phyloP scores from a whole-genome alignment of 2,329 filamentous ascomycete genomes.

The Fusarium cicatricum region DNA sequence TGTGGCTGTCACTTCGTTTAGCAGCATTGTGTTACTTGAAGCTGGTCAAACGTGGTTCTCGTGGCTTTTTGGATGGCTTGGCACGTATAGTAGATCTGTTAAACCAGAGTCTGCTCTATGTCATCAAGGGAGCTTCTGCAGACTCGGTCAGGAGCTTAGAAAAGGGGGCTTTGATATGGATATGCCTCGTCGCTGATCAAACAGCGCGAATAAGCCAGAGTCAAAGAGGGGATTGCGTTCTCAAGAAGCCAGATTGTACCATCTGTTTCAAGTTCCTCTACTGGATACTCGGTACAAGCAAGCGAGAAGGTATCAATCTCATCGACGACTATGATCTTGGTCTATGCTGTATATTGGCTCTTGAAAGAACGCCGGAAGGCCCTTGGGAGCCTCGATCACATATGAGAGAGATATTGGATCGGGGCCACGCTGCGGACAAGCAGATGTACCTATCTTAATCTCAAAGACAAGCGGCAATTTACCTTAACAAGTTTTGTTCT shows the following conservation, averaged over 20 bases:
- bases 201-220: not conserved
- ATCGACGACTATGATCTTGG: not conserved
- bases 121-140: not conserved
- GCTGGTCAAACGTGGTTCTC: not conserved
- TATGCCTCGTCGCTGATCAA: not conserved
- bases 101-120: not conserved
- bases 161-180: not conserved
- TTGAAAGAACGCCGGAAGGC: not conserved
- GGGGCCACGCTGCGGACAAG: no score
- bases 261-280: not conserved
- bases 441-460: no score
- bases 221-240: not conserved
- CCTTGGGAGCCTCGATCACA: not conserved
- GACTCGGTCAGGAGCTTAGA: not conserved
- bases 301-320: not conserved
- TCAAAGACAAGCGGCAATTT: no score
- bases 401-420: not conserved
- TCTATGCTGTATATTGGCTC: slow-evolving; percentile 1
- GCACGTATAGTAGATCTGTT: not conserved
- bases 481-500: no score
- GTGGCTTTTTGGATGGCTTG: not conserved
- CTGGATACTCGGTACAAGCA: not conserved
- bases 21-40: slow-evolving; percentile 2
- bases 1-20: not conserved
- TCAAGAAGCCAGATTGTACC: not conserved